Evolutionary conservation across 2,329 filamentous ascomycete species (phyloP).

Genomic region (Fusarium sp.): DNA sequence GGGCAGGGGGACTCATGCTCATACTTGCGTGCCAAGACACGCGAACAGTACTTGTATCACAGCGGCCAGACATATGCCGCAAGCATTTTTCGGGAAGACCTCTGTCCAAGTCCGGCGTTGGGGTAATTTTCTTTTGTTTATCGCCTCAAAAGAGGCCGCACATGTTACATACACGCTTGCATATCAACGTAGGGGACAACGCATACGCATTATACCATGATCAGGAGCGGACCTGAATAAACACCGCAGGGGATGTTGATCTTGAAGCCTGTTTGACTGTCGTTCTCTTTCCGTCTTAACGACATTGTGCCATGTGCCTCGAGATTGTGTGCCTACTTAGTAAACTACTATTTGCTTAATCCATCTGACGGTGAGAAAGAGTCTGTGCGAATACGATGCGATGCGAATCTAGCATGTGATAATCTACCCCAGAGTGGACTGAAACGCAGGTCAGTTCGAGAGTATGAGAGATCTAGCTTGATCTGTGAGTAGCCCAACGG

Average conservation of each 20-base stretch:
- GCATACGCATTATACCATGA: conserved; percentile 38
- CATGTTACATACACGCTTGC: conserved; percentile 29
- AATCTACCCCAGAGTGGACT: not conserved
- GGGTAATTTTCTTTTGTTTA: conserved; percentile 30
- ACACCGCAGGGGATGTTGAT: conserved; percentile 12
- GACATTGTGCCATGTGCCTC: not conserved
- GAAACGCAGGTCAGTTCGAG: not conserved
- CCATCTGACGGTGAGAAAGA: conserved; percentile 16
- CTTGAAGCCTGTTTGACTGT: not conserved
- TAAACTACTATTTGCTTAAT: not conserved
- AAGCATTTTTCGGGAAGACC: conserved; percentile 22
- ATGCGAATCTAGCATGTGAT: conserved; percentile 23
- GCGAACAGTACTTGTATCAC: conserved; percentile 14
- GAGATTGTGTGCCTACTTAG: not conserved
- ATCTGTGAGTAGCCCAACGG: not conserved
- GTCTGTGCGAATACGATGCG: conserved; percentile 23
- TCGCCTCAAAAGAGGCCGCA: conserved; percentile 20
- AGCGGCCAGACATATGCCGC: conserved; percentile 26
- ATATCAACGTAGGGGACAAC: conserved; percentile 22
- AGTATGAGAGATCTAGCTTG: not conserved
- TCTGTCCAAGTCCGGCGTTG: conserved; percentile 40
- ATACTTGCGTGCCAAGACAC: conserved; percentile 18
- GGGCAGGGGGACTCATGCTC: not conserved
- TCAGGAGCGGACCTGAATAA: conserved; percentile 37
- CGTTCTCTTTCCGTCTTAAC: not conserved